A percentile compares a stretch with the other conserved stretches of the same genome.
These are phyloP conservation scores for Ogataea nakhonphanomensis DNA, from an alignment of 805 yeast genomes.

Conservation along the genomic window DNA sequence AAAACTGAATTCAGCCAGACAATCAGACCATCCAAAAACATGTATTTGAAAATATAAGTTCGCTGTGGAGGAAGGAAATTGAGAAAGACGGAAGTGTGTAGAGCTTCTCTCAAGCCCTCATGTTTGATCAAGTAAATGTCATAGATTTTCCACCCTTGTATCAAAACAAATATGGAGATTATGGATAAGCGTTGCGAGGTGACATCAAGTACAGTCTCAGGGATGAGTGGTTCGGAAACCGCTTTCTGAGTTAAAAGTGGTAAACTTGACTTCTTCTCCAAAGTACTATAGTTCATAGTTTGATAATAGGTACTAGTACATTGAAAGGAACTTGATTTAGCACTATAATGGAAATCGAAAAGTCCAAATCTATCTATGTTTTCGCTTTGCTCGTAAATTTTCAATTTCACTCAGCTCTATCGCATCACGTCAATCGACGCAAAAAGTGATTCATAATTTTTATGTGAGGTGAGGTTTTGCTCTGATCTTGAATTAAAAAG, in stretches of 20 bases:
- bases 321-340: neutral
- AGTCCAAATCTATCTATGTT: neutral
- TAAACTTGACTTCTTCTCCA: neutral
- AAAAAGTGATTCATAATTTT: neutral
- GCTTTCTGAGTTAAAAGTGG: neutral
- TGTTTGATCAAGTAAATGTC: slow-evolving; percentile 61
- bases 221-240: slow-evolving; percentile 46
- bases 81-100: slow-evolving; percentile 25
- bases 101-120: slow-evolving; percentile 26
- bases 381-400: neutral
- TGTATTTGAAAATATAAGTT: slow-evolving; percentile 66
- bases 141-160: slow-evolving; percentile 86
- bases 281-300: neutral
- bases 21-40: slow-evolving; percentile 67
- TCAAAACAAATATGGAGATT: slow-evolving; percentile 59
- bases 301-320: neutral
- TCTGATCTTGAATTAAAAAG: no score
- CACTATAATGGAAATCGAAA: neutral
- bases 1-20: slow-evolving; percentile 70
- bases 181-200: slow-evolving; percentile 73
- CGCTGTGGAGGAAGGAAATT: slow-evolving; percentile 46
- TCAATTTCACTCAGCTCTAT: neutral
- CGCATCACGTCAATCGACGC: neutral
- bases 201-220: slow-evolving; percentile 62
- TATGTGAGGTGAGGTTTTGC: no score